Evolutionary conservation across 768 basidiomycete species (phyloP).

Genomic region (Lepiota venenata): DNA sequence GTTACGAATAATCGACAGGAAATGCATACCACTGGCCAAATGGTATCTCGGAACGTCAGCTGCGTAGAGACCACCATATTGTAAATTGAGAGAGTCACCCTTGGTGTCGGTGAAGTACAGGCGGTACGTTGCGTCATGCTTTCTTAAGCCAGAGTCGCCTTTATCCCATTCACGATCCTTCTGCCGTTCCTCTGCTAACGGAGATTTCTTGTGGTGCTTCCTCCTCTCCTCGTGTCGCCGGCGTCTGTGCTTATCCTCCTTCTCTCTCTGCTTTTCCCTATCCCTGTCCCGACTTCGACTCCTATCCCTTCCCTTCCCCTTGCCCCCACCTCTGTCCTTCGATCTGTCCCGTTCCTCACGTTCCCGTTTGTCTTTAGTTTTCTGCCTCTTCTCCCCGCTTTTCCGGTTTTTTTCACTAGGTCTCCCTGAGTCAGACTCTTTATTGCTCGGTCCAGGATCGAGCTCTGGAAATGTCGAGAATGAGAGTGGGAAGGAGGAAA

Average conservation of each 20-base stretch:
- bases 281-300: slow-evolving; percentile 13
- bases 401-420: slow-evolving; percentile 9
- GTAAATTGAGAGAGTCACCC: slow-evolving; percentile 63
- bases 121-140: slow-evolving; percentile 22
- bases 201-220: slow-evolving; percentile 25
- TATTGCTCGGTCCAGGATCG: slow-evolving; percentile 27
- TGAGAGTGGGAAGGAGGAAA: slow-evolving; percentile 60
- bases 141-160: not conserved
- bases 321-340: slow-evolving; percentile 12
- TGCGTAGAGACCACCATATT: slow-evolving; percentile 61
- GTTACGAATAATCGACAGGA: slow-evolving; percentile 19
- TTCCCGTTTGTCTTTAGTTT: slow-evolving; percentile 15
- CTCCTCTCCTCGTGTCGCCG: slow-evolving; percentile 23
- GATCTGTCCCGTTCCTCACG: slow-evolving; percentile 7
- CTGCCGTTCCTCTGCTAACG: slow-evolving; percentile 23
- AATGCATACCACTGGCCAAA: slow-evolving; percentile 50
- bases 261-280: slow-evolving; percentile 12
- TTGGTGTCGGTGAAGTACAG: slow-evolving; percentile 63
- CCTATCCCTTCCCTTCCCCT: slow-evolving; percentile 16
- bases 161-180: not conserved
- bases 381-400: slow-evolving; percentile 18
- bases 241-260: slow-evolving; percentile 18
- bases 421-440: slow-evolving; percentile 1
- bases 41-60: slow-evolving; percentile 68
- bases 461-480: slow-evolving; percentile 70